phyloP scores from a whole-genome alignment of 176 grass and related monocot genomes.

The Panicum miliaceum region DNA sequence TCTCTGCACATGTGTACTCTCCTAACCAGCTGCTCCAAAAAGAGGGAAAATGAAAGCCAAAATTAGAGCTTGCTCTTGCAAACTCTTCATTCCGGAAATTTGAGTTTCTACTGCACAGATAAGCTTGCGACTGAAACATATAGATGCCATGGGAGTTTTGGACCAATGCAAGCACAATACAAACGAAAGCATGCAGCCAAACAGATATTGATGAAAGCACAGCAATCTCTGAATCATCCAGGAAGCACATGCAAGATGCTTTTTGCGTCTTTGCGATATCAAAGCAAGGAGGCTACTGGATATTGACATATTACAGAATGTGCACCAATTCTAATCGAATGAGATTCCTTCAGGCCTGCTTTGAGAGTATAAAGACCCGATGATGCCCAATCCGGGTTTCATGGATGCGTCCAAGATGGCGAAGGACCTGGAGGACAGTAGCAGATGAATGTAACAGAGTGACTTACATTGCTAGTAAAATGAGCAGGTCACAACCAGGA shows the following conservation, averaged over 20 bases:
- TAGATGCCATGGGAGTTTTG: background rate
- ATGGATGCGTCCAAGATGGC: conserved; percentile 88
- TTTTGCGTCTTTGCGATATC: background rate
- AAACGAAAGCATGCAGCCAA: background rate
- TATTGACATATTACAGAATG: background rate
- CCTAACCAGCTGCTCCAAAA: background rate
- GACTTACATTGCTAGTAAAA: conserved; percentile 9
- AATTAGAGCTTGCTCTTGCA: background rate
- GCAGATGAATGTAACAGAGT: conserved; percentile 12
- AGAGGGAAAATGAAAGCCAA: background rate
- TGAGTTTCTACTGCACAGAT: background rate
- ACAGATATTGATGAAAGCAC: background rate
- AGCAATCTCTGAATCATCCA: background rate
- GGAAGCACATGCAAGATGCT: background rate
- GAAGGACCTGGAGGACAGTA: conserved; percentile 67
- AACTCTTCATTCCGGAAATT: background rate
- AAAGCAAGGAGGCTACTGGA: background rate
- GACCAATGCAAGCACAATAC: background rate
- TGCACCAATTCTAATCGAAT: background rate
- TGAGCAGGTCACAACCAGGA: background rate
- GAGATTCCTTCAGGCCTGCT: conserved; percentile 26
- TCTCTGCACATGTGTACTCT: background rate
- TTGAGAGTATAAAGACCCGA: conserved; percentile 76
- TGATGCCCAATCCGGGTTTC: conserved; percentile 77
- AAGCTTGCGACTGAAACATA: background rate